Conservation (phyloP, 1,139 yeast genomes). For the Yamadazyma taylorii region DNA sequence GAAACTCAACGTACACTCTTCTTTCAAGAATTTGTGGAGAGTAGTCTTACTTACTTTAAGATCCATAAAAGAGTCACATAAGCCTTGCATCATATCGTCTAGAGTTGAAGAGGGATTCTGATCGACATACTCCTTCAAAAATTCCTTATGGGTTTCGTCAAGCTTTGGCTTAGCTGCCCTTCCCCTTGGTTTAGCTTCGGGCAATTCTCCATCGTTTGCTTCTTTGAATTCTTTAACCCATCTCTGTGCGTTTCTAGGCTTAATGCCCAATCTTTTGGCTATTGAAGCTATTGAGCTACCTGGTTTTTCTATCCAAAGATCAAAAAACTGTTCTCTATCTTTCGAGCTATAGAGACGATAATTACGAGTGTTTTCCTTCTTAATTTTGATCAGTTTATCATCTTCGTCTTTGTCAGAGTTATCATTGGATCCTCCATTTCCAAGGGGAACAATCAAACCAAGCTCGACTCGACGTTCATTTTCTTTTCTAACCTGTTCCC, state of each 20-base stretch:
- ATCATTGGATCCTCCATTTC: conserved; percentile 11
- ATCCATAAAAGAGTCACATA: conserved; percentile 6
- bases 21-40: conserved; percentile 9
- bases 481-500: conserved; percentile 6
- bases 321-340: conserved; percentile 11
- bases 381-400: conserved; percentile 1
- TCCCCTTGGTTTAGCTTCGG: conserved; percentile 3
- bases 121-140: conserved; percentile 9
- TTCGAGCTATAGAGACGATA: conserved; percentile 6
- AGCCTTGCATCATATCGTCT: conserved; percentile 9
- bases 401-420: conserved; percentile 7
- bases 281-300: conserved; percentile 10
- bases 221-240: conserved; percentile 15
- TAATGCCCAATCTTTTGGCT: conserved; percentile 9
- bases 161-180: conserved; percentile 3
- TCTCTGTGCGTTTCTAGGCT: conserved; percentile 10
- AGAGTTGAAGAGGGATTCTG: conserved; percentile 11
- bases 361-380: conserved; percentile 1
- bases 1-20: conserved; percentile 6
- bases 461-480: conserved; percentile 5
- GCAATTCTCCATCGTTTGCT: conserved; percentile 9
- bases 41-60: conserved; percentile 8
- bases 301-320: conserved; percentile 11
- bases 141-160: conserved; percentile 9
- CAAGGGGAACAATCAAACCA: conserved; percentile 5